These are phyloP conservation scores for Saccharomyces pastorianus DNA, from an alignment of 1,139 yeast species.

Conservation along the genomic window DNA sequence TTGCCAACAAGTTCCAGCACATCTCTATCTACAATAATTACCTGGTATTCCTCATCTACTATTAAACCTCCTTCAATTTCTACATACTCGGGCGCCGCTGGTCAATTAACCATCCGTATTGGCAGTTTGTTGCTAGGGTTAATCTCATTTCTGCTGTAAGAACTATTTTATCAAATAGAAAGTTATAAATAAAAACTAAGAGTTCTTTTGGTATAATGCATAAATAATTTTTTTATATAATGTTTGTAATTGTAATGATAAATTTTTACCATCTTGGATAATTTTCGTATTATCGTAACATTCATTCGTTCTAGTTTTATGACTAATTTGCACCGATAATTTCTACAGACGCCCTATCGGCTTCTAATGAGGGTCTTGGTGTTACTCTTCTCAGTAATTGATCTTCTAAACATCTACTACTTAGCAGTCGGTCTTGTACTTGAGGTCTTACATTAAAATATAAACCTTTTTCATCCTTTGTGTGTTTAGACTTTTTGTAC, in stretches of 20 bases:
- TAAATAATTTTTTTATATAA: background rate
- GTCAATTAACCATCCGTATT: background rate
- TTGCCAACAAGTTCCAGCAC: background rate
- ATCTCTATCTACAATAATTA: background rate
- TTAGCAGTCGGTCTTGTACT: slow-evolving; percentile 37
- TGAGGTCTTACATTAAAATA: slow-evolving; percentile 43
- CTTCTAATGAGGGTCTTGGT: slow-evolving; percentile 26
- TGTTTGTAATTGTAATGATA: background rate
- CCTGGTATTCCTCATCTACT: background rate
- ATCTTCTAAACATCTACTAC: slow-evolving; percentile 27
- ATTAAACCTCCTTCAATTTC: background rate
- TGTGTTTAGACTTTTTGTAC: slow-evolving; percentile 25
- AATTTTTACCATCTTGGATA: background rate
- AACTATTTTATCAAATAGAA: background rate
- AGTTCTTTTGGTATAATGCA: background rate
- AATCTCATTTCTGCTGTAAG: background rate
- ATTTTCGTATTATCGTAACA: background rate
- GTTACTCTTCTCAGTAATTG: slow-evolving; percentile 26
- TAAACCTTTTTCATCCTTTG: slow-evolving; percentile 40
- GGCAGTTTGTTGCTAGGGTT: background rate
- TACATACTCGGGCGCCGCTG: background rate
- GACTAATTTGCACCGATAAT: background rate
- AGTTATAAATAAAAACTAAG: background rate
- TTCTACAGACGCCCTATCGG: background rate
- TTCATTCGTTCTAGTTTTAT: background rate